Evolutionary conservation across 192 early-diverging fungal species (phyloP).

Genomic region (Podila minutissima): DNA sequence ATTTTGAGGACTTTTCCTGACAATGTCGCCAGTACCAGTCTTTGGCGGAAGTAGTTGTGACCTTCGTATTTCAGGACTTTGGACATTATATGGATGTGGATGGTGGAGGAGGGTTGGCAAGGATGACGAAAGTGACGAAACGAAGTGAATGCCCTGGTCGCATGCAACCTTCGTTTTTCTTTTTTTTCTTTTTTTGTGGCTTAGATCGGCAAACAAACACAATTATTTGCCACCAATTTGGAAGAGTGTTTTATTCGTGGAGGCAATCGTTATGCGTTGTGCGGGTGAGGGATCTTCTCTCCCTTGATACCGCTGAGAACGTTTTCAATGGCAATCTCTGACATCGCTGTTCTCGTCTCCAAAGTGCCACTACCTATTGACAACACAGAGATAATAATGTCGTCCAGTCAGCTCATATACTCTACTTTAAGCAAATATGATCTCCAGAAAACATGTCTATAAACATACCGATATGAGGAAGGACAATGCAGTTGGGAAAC

Average conservation of each 20-base stretch:
- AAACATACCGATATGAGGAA: slow-evolving; percentile 83
- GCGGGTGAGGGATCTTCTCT: slow-evolving; percentile 52
- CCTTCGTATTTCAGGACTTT: slow-evolving; percentile 77
- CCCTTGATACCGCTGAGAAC: slow-evolving; percentile 68
- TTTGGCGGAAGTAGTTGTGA: slow-evolving; percentile 87
- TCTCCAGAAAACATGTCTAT: background rate
- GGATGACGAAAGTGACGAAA: background rate
- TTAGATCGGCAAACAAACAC: no score
- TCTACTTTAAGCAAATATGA: background rate
- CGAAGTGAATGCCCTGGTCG: no score
- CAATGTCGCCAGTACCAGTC: slow-evolving; percentile 89
- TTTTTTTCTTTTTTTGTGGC: no score
- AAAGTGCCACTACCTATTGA: slow-evolving; percentile 73
- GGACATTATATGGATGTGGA: slow-evolving; percentile 17
- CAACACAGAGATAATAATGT: background rate
- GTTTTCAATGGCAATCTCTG: slow-evolving; percentile 78
- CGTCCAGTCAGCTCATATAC: no score
- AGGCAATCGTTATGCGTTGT: background rate
- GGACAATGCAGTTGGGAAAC: slow-evolving; percentile 69
- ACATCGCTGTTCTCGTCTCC: slow-evolving; percentile 88
- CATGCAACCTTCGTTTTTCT: no score
- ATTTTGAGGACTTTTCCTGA: slow-evolving; percentile 86
- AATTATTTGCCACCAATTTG: no score
- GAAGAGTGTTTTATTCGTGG: no score
- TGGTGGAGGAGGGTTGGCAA: background rate